Conservation (phyloP, 1,139 yeast genomes). For the Ogataea hybrid region DNA sequence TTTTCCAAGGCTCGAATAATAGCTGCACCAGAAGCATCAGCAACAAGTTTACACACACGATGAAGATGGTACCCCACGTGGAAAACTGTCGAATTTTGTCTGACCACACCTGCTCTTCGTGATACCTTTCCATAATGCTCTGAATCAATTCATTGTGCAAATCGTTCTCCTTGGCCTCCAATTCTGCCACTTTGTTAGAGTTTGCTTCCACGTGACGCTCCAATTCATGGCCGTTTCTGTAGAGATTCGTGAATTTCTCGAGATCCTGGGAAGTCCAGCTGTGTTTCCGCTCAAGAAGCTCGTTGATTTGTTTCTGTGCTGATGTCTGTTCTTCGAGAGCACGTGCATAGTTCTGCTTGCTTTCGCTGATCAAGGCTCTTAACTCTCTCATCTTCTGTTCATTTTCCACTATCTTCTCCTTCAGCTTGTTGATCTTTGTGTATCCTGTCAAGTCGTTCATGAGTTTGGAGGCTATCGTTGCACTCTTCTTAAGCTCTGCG, state of each 20-base stretch:
- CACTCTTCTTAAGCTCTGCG: constrained; percentile 63
- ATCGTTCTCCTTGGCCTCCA: constrained; percentile 69
- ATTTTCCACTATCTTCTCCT: constrained; percentile 50
- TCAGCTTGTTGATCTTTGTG: constrained; percentile 71
- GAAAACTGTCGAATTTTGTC: constrained; percentile 92
- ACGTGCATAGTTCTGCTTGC: constrained; percentile 54
- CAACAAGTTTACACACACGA: constrained; percentile 84
- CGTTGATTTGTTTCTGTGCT: constrained; percentile 87
- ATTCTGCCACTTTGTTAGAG: constrained; percentile 46
- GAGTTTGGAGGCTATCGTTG: constrained; percentile 68
- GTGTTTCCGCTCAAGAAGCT: constrained; percentile 79
- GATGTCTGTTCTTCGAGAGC: constrained; percentile 66
- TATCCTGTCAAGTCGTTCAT: constrained; percentile 94
- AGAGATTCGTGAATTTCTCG: constrained; percentile 78
- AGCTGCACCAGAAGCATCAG: constrained; percentile 80
- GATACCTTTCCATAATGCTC: constrained; percentile 83
- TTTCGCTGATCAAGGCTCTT: constrained; percentile 46
- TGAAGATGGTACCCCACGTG: constrained; percentile 93
- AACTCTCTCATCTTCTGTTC: constrained; percentile 42
- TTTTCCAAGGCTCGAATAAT: constrained; percentile 92
- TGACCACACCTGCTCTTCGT: constrained; percentile 98
- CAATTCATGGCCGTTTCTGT: constrained; percentile 76
- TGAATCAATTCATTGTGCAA: constrained; percentile 68
- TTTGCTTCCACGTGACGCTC: constrained; percentile 59
- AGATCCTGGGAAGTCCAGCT: constrained; percentile 77